Base-by-base conservation (phyloP, 352 stramenopile genomes). In the Phytopythium boreale region DNA sequence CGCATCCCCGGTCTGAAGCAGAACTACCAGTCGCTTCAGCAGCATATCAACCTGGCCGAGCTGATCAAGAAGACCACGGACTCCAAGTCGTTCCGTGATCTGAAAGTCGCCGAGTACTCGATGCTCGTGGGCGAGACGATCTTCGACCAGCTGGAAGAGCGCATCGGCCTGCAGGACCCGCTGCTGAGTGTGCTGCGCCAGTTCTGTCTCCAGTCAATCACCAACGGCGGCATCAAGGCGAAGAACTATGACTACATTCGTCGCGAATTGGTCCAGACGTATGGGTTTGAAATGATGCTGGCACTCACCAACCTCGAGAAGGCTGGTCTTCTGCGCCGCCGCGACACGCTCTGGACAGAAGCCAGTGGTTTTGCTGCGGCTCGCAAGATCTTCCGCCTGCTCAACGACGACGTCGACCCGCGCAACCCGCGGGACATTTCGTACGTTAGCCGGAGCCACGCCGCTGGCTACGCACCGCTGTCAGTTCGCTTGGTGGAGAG, bases 1-100 rank as follows among this genome's bases (percentile, higher is more conserved):
- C 92, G 97, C 68, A 99, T 99, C 66, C 96, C 96, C 0, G 90
- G 90, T 14, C 75, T 97, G 20, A 97, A 96, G 53, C 85, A 97
- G 56, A 97, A 96, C 67, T 97, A 98, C 70, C 90, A 97, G 75
- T 97, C 83, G n/a, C 75, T 99, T 17, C 96, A 97, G 64, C 96
- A 98, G 76, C 97, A 99, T 75, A 99, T 99, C 67, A 96, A 98
- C 68, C 74, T 99, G 58, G 96, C 96, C 6, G 96, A 99, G 76
- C 64, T 98, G 1, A 87, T 99, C 56, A 99, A 99, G 69, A 92
- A 93, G 58, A 96, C 86, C 4, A 98, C 96, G 1, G 93, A 98
- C 77, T 87, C 90, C 55, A 90, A 95, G 50, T 72, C 71, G 11
- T 99, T 99, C 74, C 89, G 95, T 20, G 92, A 98, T 63, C 79